Percentiles rank a stretch among this genome's conserved stretches.
Conservation (phyloP, 2,329 filamentous ascomycete genomes). For the Verticillium dahliae region DNA sequence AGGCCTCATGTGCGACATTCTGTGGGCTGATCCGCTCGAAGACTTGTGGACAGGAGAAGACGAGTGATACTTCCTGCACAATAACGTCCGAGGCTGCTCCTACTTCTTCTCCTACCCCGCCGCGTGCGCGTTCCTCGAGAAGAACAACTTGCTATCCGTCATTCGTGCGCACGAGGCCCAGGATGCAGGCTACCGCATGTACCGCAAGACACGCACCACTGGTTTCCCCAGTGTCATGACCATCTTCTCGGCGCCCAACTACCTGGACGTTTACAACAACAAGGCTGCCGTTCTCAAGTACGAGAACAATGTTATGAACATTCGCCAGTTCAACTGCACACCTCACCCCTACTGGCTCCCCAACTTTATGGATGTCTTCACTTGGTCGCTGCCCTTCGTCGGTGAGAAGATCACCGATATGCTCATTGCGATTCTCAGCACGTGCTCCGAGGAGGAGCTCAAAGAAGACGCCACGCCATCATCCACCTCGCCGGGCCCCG, state of each 20-base stretch:
- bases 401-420: slow-evolving; percentile 99
- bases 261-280: slow-evolving; percentile 99
- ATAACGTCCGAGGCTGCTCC: slow-evolving; percentile 95
- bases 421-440: slow-evolving; percentile 97
- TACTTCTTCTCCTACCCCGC: slow-evolving; percentile 99
- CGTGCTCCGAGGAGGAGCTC: slow-evolving; percentile 97
- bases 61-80: slow-evolving; percentile 97
- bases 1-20: slow-evolving; percentile 97
- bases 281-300: slow-evolving; percentile 98
- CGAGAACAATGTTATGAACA: slow-evolving; percentile 99
- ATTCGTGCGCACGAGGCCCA: slow-evolving; percentile 98
- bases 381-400: slow-evolving; percentile 98
- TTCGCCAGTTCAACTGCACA: slow-evolving; percentile 98
- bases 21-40: slow-evolving; percentile 96
- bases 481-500: slow-evolving; percentile 60
- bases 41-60: slow-evolving; percentile 99
- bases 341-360: slow-evolving; percentile 99
- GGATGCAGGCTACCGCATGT: slow-evolving; percentile 98
- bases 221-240: slow-evolving; percentile 99
- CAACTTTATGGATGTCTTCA: slow-evolving; percentile 99
- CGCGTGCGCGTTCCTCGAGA: slow-evolving; percentile 94
- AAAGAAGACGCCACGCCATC: slow-evolving; percentile 78
- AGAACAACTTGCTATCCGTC: slow-evolving; percentile 95
- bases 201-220: slow-evolving; percentile 94
- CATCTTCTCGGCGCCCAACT: slow-evolving; percentile 98